These are phyloP conservation scores for Eustoma russellianum DNA, from an alignment of 257 asterid genomes.

Conservation along the genomic window DNA sequence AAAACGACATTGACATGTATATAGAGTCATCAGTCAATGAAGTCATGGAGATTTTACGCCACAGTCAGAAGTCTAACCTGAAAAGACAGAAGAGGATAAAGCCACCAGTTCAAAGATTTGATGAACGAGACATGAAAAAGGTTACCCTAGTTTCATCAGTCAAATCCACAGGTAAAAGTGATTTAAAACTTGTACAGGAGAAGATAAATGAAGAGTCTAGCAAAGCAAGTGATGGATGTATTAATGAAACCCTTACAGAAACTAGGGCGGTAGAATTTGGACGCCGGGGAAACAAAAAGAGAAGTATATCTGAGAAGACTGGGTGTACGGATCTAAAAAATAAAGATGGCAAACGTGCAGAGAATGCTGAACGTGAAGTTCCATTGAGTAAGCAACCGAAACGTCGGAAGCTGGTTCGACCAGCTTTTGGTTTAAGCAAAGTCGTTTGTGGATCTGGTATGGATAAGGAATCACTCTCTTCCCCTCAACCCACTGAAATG, in stretches of 20 bases:
- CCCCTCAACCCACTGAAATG: conserved; percentile 12
- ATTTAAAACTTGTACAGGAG: conserved; percentile 5
- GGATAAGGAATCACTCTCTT: conserved; percentile 11
- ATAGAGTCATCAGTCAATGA: conserved; percentile 54
- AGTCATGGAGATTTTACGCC: conserved; percentile 45
- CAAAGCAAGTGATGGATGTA: conserved; percentile 15
- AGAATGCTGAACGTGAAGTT: conserved; percentile 20
- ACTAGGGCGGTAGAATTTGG: conserved; percentile 51
- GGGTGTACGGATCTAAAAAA: conserved; percentile 1
- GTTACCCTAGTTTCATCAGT: conserved; percentile 17
- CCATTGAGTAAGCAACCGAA: conserved; percentile 20
- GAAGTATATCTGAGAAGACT: conserved; percentile 14
- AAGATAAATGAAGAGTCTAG: conserved; percentile 16
- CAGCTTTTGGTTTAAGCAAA: conserved; percentile 29
- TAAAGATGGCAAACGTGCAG: conserved; percentile 10
- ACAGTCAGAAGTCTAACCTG: conserved; percentile 16
- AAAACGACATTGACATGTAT: conserved; percentile 17
- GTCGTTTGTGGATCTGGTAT: conserved; percentile 8
- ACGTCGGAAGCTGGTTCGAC: conserved; percentile 57
- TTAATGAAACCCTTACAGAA: conserved; percentile 34
- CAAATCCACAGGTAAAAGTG: conserved; percentile 9
- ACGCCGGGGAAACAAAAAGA: conserved; percentile 48
- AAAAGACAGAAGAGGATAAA: conserved; percentile 20
- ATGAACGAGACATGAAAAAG: conserved; percentile 12
- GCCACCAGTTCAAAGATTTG: conserved; percentile 16